Evolutionary conservation across 495 filamentous ascomycete genomes (phyloP), one percentile per base, ranked within the genome.

Genomic region (Neurospora tetraspora): DNA sequence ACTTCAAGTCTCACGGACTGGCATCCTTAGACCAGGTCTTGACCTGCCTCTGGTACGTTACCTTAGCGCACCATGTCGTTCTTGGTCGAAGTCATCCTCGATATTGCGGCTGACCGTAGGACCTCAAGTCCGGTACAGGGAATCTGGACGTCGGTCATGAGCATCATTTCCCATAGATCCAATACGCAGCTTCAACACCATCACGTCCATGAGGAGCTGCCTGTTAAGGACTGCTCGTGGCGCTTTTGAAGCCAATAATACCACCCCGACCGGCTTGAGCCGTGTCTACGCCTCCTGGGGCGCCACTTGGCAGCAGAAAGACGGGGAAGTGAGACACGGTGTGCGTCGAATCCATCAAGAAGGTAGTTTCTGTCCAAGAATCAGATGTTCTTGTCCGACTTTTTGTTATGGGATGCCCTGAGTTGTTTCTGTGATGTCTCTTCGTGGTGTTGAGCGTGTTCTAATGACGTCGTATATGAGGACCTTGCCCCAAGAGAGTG

Each of bases 251-350:
- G 20, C 53, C 53, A 61, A 61, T 59, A 61, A 78, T 76, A 73
- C 79, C 45, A 80, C 74, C 70, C 75, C 69, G 69, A 42, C 73
- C 78, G 78, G 78, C 45, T 70, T 77, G 78, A 42, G 76, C 79
- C 79, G 78, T 80, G 76, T 80, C 77, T 69, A 71, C 73, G 73
- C 69, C 75, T 69, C 70, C 27, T 47, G 36, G 39, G 53, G 69
- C 70, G 73, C 76, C 74, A 72, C 76, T 69, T 53, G 36, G 31
- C 27, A 73, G 75, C 76, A 74, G 65, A 27, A 71, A 39, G 71
- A 70, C 12, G 71, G 65, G 70, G 65, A 69, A 71, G 39, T 23
- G 39, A n/a, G 39, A 71, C 31, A 71, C 45, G 20, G 27, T 1
- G 16, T n/a, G 70, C 27, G 42, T 40, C 16, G 9, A 71, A 37